Conservation (phyloP, 2,329 filamentous ascomycete species). For the Lecanicillium sp. region DNA sequence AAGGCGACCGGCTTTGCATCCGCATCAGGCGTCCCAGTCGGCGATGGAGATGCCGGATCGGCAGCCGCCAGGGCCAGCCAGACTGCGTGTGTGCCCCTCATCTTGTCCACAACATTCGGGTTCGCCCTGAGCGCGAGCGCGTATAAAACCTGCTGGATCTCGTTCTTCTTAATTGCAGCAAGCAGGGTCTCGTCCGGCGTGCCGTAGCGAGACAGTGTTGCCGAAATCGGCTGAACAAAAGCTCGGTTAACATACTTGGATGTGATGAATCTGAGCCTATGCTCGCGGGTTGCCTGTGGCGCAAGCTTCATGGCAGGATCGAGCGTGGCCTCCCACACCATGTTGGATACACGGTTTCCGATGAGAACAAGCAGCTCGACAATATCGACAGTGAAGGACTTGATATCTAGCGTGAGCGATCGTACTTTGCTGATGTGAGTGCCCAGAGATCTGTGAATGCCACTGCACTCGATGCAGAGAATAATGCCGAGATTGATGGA, state of each 20-base stretch:
- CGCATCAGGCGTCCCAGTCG: slow-evolving; percentile 37
- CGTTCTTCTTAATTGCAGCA: slow-evolving; percentile 91
- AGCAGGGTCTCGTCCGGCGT: slow-evolving; percentile 83
- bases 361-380: slow-evolving; percentile 87
- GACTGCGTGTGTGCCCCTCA: slow-evolving; percentile 79
- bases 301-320: slow-evolving; percentile 68
- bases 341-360: slow-evolving; percentile 91
- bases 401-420: slow-evolving; percentile 90
- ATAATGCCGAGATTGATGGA: slow-evolving; percentile 97
- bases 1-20: slow-evolving; percentile 61
- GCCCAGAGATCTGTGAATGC: slow-evolving; percentile 90
- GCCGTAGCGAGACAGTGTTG: slow-evolving; percentile 67
- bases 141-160: slow-evolving; percentile 89
- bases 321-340: slow-evolving; percentile 88
- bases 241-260: slow-evolving; percentile 84
- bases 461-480: slow-evolving; percentile 95
- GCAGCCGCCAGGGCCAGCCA: slow-evolving; percentile 89
- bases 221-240: slow-evolving; percentile 72
- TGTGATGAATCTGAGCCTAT: slow-evolving; percentile 90
- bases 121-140: slow-evolving; percentile 81
- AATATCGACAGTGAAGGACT: slow-evolving; percentile 94
- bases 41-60: slow-evolving; percentile 74
- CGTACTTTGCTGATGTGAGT: slow-evolving; percentile 98
- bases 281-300: slow-evolving; percentile 76
- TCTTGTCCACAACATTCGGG: slow-evolving; percentile 79